A percentile compares a stretch with the other conserved stretches of the same genome.
These are phyloP conservation scores for Chlorophyllum brunneum DNA, from an alignment of 768 basidiomycete genomes.

Conservation along the genomic window DNA sequence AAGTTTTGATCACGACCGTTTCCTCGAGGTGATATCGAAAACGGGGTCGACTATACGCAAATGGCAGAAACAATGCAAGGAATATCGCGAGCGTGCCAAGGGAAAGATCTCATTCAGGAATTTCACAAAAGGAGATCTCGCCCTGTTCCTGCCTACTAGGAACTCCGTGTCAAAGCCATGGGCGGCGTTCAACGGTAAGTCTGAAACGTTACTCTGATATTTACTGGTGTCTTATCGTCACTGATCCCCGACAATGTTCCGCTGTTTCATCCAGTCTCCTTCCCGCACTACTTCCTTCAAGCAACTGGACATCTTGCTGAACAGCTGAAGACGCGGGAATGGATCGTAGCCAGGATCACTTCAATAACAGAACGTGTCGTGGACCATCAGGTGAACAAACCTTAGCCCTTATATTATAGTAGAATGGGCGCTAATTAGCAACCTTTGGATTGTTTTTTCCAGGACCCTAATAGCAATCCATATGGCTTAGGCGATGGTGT, in stretches of 20 bases:
- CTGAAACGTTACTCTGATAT: background rate
- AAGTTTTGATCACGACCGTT: conserved; percentile 79
- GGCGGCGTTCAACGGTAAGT: conserved; percentile 96
- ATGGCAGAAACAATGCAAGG: conserved; percentile 97
- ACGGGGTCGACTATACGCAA: conserved; percentile 86
- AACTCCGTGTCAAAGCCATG: conserved; percentile 93
- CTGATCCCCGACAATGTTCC: conserved; percentile 31
- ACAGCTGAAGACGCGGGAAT: conserved; percentile 86
- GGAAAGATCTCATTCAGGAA: conserved; percentile 96
- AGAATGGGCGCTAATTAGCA: conserved; percentile 11
- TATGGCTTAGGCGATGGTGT: conserved; percentile 85
- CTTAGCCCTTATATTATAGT: conserved; percentile 14
- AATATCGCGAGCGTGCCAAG: conserved; percentile 92
- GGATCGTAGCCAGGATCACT: conserved; percentile 92
- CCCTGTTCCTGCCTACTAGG: conserved; percentile 91
- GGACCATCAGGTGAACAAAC: conserved; percentile 59
- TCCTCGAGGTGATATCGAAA: conserved; percentile 78
- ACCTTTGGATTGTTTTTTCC: conserved; percentile 26
- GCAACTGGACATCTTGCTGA: conserved; percentile 84
- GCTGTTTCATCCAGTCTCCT: conserved; percentile 64
- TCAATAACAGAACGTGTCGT: conserved; percentile 84
- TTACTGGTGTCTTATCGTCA: background rate
- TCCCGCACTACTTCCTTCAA: conserved; percentile 96
- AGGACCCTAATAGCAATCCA: conserved; percentile 87
- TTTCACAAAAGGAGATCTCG: conserved; percentile 92